A percentile compares a stretch with the other conserved stretches of the same genome.
Conservation (phyloP, 2,329 filamentous ascomycete genomes). For the Paraphaeosphaeria minitans region DNA sequence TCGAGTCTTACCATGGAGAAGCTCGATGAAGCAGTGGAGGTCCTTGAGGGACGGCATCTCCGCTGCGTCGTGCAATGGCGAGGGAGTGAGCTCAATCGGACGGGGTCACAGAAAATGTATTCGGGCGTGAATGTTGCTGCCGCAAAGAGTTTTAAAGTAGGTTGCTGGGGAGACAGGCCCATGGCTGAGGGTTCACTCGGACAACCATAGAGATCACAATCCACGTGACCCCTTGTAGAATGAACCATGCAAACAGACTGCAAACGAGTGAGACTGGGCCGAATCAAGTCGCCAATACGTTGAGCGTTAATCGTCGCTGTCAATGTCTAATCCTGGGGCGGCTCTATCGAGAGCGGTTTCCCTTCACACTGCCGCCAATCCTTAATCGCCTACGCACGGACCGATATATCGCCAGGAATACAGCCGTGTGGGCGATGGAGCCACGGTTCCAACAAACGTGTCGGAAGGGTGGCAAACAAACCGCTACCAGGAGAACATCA, state of each 20-base stretch:
- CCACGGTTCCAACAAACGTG: background rate
- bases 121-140: too few species aligned
- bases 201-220: background rate
- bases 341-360: background rate
- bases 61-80: background rate
- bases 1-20: slow-evolving; percentile 45
- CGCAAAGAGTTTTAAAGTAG: background rate
- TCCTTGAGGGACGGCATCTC: slow-evolving; percentile 61
- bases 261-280: background rate
- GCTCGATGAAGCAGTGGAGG: slow-evolving; percentile 58
- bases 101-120: background rate
- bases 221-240: background rate
- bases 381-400: background rate
- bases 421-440: background rate
- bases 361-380: background rate
- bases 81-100: background rate
- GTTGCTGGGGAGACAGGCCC: background rate
- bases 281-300: background rate
- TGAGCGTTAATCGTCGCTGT: background rate
- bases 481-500: too few species aligned
- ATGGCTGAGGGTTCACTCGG: background rate
- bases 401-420: background rate
- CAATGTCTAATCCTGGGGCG: background rate
- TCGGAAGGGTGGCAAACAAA: background rate
- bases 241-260: background rate